Conservation (phyloP, 176 grass and related monocot species). For the Typha latifolia region DNA sequence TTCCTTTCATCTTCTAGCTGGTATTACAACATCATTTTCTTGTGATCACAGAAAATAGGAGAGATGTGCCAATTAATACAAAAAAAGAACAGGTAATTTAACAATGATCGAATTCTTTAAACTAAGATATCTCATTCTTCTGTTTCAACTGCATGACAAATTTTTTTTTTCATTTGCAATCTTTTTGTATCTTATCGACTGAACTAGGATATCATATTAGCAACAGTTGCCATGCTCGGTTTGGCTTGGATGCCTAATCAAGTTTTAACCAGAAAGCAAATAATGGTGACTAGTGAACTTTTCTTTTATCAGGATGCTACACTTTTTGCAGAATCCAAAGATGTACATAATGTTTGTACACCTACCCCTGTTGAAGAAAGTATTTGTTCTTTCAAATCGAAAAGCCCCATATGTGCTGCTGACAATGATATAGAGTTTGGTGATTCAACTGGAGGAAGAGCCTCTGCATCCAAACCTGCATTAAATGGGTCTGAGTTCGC, state of each 20-base stretch:
- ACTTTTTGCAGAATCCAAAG: slow-evolving; percentile 33
- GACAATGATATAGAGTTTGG: slow-evolving; percentile 41
- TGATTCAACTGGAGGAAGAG: slow-evolving; percentile 36
- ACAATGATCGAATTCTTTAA: slow-evolving; percentile 5
- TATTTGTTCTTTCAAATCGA: slow-evolving; percentile 75
- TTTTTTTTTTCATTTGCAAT: too few species aligned
- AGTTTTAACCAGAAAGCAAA: background rate
- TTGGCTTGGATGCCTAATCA: background rate
- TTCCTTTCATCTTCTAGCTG: slow-evolving; percentile 16
- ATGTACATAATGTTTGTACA: slow-evolving; percentile 36
- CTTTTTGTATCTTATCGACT: too few species aligned
- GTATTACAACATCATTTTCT: slow-evolving; percentile 14
- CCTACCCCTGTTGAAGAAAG: slow-evolving; percentile 71
- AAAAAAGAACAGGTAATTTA: slow-evolving; percentile 42
- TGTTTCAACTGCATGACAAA: background rate
- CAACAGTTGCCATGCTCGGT: too few species aligned
- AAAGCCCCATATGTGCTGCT: slow-evolving; percentile 36
- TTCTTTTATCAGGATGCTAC: slow-evolving; percentile 21
- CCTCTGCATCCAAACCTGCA: slow-evolving; percentile 49
- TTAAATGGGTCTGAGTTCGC: slow-evolving; percentile 34
- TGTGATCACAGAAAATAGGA: slow-evolving; percentile 31
- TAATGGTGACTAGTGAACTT: background rate
- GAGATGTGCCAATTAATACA: slow-evolving; percentile 15
- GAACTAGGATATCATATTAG: too few species aligned
- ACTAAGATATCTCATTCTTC: slow-evolving; percentile 17